Conservation (phyloP, 371 early-diverging fungal species). For the Haplosporangium sp. region DNA sequence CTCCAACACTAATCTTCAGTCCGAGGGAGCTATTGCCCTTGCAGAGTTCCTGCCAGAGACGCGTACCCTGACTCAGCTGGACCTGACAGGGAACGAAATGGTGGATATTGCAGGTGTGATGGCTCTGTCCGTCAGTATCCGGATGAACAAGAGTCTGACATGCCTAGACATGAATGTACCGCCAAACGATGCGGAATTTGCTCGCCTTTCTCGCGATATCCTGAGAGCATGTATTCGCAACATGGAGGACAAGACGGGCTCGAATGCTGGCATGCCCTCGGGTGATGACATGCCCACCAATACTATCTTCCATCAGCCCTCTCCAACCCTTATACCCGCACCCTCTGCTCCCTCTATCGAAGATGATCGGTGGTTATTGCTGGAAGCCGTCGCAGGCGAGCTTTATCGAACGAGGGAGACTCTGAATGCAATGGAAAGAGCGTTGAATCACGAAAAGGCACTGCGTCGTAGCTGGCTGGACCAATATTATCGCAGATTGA, state of each 20-base stretch:
- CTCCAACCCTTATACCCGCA: conserved; percentile 49
- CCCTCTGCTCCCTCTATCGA: conserved; percentile 21
- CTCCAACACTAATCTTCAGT: conserved; percentile 64
- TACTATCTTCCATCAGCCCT: conserved; percentile 47
- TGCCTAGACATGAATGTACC: conserved; percentile 80
- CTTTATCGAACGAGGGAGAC: conserved; percentile 39
- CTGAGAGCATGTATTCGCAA: conserved; percentile 74
- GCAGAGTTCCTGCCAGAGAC: conserved; percentile 86
- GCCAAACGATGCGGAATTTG: conserved; percentile 74
- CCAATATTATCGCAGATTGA: conserved; percentile 12
- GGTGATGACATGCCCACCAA: conserved; percentile 34
- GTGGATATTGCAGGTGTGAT: conserved; percentile 83
- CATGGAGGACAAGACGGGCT: conserved; percentile 62
- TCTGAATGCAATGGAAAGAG: conserved; percentile 28
- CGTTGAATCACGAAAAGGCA: conserved; percentile 29
- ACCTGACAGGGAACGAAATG: conserved; percentile 77
- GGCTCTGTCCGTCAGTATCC: conserved; percentile 79
- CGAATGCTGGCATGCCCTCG: conserved; percentile 35
- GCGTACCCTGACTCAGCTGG: conserved; percentile 70
- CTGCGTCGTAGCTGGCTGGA: conserved; percentile 37
- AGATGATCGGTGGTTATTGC: conserved; percentile 31
- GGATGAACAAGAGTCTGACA: conserved; percentile 76
- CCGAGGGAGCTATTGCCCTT: conserved; percentile 74
- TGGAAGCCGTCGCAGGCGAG: conserved; percentile 42
- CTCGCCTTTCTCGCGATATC: conserved; percentile 75